A percentile compares a stretch with the other conserved stretches of the same genome.
phyloP scores from a whole-genome alignment of 805 yeast genomes.

The Monosporozyma aquatica region DNA sequence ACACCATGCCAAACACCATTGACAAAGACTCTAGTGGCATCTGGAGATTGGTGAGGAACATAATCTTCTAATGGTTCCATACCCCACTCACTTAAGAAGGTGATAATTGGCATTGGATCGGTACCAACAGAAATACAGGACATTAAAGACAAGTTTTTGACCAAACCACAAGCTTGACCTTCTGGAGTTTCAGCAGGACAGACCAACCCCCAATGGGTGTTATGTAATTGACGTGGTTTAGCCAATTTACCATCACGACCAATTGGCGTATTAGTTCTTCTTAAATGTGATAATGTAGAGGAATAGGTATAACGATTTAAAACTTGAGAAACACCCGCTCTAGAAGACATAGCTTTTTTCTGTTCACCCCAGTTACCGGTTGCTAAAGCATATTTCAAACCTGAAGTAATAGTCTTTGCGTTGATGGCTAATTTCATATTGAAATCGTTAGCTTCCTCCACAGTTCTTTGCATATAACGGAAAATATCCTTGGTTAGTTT shows the following conservation, averaged over 20 bases:
- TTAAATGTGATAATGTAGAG: slow-evolving; percentile 94
- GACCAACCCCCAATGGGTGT: slow-evolving; percentile 99
- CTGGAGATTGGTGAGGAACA: slow-evolving; percentile 84
- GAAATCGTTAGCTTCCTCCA: slow-evolving; percentile 95
- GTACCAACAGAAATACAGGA: slow-evolving; percentile 97
- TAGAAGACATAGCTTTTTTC: slow-evolving; percentile 95
- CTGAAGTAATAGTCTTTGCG: slow-evolving; percentile 94
- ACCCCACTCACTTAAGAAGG: slow-evolving; percentile 97
- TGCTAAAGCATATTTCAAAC: slow-evolving; percentile 93
- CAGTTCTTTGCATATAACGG: slow-evolving; percentile 98
- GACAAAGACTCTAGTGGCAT: slow-evolving; percentile 88
- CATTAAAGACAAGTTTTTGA: slow-evolving; percentile 91
- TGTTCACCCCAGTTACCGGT: slow-evolving; percentile 99
- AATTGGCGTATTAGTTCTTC: slow-evolving; percentile 98
- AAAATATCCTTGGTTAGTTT: slow-evolving; percentile 94
- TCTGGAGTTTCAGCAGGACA: slow-evolving; percentile 99
- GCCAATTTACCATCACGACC: slow-evolving; percentile 99
- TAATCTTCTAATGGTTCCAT: slow-evolving; percentile 96
- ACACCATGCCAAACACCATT: slow-evolving; percentile 99
- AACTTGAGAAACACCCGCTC: slow-evolving; percentile 99
- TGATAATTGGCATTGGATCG: slow-evolving; percentile 88
- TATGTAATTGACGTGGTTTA: slow-evolving; percentile 97
- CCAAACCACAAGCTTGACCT: slow-evolving; percentile 99
- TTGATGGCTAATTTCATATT: slow-evolving; percentile 93
- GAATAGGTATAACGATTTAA: slow-evolving; percentile 96